Conservation (phyloP, 23 red algal species). For the Chondrus crispus region DNA sequence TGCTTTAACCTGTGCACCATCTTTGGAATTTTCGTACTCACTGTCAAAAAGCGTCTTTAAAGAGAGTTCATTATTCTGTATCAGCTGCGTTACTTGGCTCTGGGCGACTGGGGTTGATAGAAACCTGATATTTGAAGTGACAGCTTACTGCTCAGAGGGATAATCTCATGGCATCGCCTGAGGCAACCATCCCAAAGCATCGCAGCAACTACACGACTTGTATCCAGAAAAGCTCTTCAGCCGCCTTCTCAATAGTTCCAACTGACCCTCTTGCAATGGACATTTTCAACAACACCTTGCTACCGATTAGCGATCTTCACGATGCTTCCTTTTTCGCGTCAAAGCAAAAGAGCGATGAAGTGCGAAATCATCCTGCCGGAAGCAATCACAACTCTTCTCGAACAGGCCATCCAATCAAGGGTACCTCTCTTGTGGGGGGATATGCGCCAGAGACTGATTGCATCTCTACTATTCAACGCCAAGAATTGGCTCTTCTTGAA, state of each 20-base stretch:
- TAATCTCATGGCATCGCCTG: too few species aligned
- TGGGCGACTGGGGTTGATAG: not conserved
- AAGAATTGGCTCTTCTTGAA: not conserved
- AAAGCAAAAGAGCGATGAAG: not conserved
- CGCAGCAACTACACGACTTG: not conserved
- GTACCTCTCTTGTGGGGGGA: not conserved
- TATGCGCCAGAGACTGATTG: not conserved
- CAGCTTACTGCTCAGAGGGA: not conserved
- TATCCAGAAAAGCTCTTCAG: too few species aligned
- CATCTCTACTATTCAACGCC: not conserved
- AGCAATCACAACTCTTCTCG: not conserved
- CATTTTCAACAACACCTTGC: not conserved
- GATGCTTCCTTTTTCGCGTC: not conserved
- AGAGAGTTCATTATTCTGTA: not conserved
- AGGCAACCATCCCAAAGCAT: not conserved
- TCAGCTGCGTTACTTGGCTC: not conserved
- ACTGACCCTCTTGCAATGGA: too few species aligned
- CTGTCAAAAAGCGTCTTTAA: not conserved
- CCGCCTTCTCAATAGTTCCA: too few species aligned
- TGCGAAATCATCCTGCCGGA: not conserved
- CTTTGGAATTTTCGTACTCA: not conserved
- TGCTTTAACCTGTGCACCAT: not conserved
- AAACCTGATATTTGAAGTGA: not conserved
- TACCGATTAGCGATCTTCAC: not conserved
- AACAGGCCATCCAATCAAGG: not conserved